Evolutionary conservation across 1,284 basidiomycete species (phyloP), one percentile per base, ranked within the genome.

Genomic region (Melanopsichium pennsylvanicum): DNA sequence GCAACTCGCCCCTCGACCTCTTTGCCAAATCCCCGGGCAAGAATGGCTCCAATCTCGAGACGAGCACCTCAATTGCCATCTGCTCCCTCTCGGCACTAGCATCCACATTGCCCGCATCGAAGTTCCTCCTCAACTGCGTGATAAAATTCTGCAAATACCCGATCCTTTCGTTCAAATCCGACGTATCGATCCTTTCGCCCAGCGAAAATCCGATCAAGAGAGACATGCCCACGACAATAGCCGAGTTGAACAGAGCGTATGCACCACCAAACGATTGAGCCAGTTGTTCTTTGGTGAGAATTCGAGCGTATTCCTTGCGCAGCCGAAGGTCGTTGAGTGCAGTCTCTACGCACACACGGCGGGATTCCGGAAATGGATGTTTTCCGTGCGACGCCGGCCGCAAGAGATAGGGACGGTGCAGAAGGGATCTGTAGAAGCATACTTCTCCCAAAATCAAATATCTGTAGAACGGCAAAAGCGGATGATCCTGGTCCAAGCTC

Each of bases 201-300:
- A 68, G 21, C 16, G 43, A 62, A 40, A 71, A 68, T 2, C 52
- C 57, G 35, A 68, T 68, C 15, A 69, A 42, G 12, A 69, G 31
- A 18, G 69, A 71, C 54, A 69, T 64, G 22, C 64, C 66, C 1
- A 71, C 63, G 4, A 68, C 64, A 21, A 69, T 71, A 35, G 69
- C 59, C 22, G 69, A 71, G 38, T 67, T 71, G 63, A 69, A 71
- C 19, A 64, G 40, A 4, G 67, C 67, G 18, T 70, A 70, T 3
- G 67, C 67, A 1, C 67, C 67, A n/a, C 67, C 67, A 27, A 70
- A 70, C 13, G 46, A 51, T 19, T 70, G 67, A 4, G 67, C 56
- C 13, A 63, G 44, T 35, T 69, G 59, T 33, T 69, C 66, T 33
- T 59, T 69, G 23, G 52, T 25, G 5, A 70, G 39, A 19, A 56